Percentiles rank a stretch among this genome's conserved stretches.
These are phyloP conservation scores for Leucosporidium scottii DNA, from an alignment of 768 basidiomycete genomes.

Conservation along the genomic window DNA sequence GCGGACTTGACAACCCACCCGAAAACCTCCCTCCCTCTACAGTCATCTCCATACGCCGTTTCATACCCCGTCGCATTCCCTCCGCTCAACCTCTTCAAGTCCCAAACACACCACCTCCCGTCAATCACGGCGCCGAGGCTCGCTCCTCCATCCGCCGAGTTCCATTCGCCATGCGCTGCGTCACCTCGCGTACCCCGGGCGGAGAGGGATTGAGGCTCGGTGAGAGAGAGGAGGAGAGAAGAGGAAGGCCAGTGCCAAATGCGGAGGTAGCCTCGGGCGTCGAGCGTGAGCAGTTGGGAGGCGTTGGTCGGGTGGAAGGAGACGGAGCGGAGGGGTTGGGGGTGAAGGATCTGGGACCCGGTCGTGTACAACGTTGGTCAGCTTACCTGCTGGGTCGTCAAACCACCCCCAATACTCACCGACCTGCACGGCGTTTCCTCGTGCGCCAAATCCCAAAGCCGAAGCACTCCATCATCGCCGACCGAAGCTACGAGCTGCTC, in stretches of 20 bases:
- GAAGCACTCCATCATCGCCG: background rate
- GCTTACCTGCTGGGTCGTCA: too few relatives aligned
- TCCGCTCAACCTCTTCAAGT: background rate
- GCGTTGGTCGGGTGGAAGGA: background rate
- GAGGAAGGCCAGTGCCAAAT: background rate
- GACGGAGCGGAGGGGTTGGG: background rate
- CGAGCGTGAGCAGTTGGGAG: background rate
- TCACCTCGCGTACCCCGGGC: background rate
- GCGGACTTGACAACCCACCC: background rate
- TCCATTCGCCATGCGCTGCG: background rate
- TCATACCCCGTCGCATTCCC: background rate
- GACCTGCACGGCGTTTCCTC: background rate
- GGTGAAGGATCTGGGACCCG: background rate
- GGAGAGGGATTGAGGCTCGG: background rate
- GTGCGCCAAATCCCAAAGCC: background rate
- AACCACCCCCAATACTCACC: too few relatives aligned
- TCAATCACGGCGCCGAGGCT: background rate
- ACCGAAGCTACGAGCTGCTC: background rate
- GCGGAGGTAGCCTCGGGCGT: background rate
- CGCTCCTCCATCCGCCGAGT: background rate
- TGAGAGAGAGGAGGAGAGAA: background rate
- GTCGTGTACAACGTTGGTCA: too few relatives aligned
- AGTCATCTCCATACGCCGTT: background rate
- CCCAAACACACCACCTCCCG: background rate
- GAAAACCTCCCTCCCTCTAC: background rate